phyloP scores from a whole-genome alignment of 495 filamentous ascomycete species.

The Hyaloscypha finlandica region DNA sequence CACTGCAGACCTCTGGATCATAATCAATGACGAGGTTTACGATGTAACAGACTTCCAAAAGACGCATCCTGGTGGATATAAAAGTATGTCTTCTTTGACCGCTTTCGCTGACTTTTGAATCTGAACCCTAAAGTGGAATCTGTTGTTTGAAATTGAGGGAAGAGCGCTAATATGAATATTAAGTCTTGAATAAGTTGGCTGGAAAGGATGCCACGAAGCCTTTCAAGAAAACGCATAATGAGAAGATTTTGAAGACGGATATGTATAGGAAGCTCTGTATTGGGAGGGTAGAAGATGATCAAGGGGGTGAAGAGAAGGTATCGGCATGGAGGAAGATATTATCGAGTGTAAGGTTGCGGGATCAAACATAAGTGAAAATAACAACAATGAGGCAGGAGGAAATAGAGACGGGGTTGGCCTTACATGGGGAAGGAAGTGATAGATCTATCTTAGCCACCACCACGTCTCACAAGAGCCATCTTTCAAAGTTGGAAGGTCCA shows the following conservation, averaged over 20 bases:
- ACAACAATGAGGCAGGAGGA: too few species aligned
- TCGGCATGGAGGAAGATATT: too few species aligned
- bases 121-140: background rate
- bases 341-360: too few species aligned
- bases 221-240: conserved; percentile 89
- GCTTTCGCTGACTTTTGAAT: conserved; percentile 19
- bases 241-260: conserved; percentile 65
- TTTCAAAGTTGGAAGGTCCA: too few species aligned
- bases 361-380: too few species aligned
- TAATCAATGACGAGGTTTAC: conserved; percentile 86
- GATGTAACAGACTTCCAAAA: conserved; percentile 87
- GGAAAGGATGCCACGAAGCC: conserved; percentile 80
- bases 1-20: conserved; percentile 76
- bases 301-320: too few species aligned
- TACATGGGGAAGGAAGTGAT: too few species aligned
- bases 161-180: conserved; percentile 34
- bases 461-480: too few species aligned
- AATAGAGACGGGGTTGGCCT: too few species aligned
- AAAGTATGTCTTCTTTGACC: conserved; percentile 1
- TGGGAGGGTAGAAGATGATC: background rate
- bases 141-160: background rate
- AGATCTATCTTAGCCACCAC: too few species aligned
- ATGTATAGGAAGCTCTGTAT: background rate
- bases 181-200: conserved; percentile 77
- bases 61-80: conserved; percentile 75